A percentile compares a stretch with the other conserved stretches of the same genome.
Evolutionary conservation across 805 yeast genomes (phyloP).

Genomic region (Metschnikowia peoriensis): DNA sequence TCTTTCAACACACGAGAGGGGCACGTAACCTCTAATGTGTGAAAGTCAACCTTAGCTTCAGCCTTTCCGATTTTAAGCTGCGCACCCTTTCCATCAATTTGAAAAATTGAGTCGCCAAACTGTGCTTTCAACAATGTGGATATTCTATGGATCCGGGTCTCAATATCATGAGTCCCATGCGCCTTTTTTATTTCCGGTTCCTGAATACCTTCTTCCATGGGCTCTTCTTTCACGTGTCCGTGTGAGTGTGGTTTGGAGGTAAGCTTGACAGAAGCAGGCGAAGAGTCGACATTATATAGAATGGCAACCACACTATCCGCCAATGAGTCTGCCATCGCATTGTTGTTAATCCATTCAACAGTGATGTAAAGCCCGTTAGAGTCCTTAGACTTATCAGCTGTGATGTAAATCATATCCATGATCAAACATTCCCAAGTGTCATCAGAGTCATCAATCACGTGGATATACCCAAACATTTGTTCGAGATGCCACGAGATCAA

Average conservation of each 20-base stretch:
- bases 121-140: constrained; percentile 70
- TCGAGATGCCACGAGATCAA: constrained; percentile 84
- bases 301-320: constrained; percentile 95
- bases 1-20: constrained; percentile 73
- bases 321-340: constrained; percentile 78
- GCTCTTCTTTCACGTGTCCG: constrained; percentile 26
- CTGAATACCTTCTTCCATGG: constrained; percentile 16
- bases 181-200: constrained; percentile 20
- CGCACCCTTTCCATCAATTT: constrained; percentile 47
- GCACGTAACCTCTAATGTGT: constrained; percentile 65
- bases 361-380: constrained; percentile 45
- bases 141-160: constrained; percentile 47
- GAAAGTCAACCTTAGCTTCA: constrained; percentile 67
- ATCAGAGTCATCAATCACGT: constrained; percentile 57
- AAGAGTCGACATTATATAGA: constrained; percentile 84
- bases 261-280: constrained; percentile 91
- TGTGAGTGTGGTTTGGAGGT: constrained; percentile 62
- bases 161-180: constrained; percentile 26
- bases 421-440: constrained; percentile 43
- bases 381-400: constrained; percentile 38
- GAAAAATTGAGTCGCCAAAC: constrained; percentile 72
- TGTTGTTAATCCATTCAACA: constrained; percentile 88
- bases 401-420: constrained; percentile 42
- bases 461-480: constrained; percentile 91
- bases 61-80: constrained; percentile 69